phyloP scores from a whole-genome alignment of 495 filamentous ascomycete species.

The Aspergillus cavernicola region DNA sequence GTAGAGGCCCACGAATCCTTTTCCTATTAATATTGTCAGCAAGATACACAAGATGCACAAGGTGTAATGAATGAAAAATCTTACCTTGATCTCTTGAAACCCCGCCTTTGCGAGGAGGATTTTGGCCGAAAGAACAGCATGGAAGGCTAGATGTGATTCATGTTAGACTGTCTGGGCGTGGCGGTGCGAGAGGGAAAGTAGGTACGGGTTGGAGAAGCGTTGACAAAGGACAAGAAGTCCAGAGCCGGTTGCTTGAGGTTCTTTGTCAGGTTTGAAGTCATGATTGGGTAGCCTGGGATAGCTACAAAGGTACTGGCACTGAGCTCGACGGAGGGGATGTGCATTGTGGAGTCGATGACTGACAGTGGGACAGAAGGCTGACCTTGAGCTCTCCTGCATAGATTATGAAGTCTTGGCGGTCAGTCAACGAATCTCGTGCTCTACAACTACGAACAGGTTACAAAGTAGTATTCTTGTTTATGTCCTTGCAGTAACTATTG shows the following conservation, averaged over 20 bases:
- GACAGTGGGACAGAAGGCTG: background rate
- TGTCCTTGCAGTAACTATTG: too few relatives aligned
- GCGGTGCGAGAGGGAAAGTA: slow-evolving; percentile 1
- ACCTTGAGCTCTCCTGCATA: slow-evolving; percentile 1
- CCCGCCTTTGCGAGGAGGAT: slow-evolving; percentile 72
- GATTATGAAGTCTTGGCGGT: slow-evolving; percentile 12
- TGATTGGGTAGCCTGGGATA: slow-evolving; percentile 33
- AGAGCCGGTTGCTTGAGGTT: slow-evolving; percentile 60
- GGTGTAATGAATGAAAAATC: too few relatives aligned
- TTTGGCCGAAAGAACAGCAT: slow-evolving; percentile 80
- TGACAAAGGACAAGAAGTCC: slow-evolving; percentile 91
- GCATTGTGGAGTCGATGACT: slow-evolving; percentile 6
- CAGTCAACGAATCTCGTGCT: background rate
- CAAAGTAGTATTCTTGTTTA: too few relatives aligned
- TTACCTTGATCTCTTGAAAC: slow-evolving; percentile 76
- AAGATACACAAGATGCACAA: background rate
- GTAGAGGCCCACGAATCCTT: slow-evolving; percentile 80
- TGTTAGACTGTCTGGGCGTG: slow-evolving; percentile 17
- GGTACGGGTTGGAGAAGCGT: slow-evolving; percentile 91
- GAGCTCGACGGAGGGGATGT: slow-evolving; percentile 10
- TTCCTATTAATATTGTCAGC: slow-evolving; percentile 50
- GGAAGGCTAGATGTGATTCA: slow-evolving; percentile 81
- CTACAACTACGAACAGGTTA: too few relatives aligned
- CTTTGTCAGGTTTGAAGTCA: slow-evolving; percentile 47
- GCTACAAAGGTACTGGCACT: background rate